Conservation (phyloP, 192 early-diverging fungal species). For the Chytriomyces confervae region DNA sequence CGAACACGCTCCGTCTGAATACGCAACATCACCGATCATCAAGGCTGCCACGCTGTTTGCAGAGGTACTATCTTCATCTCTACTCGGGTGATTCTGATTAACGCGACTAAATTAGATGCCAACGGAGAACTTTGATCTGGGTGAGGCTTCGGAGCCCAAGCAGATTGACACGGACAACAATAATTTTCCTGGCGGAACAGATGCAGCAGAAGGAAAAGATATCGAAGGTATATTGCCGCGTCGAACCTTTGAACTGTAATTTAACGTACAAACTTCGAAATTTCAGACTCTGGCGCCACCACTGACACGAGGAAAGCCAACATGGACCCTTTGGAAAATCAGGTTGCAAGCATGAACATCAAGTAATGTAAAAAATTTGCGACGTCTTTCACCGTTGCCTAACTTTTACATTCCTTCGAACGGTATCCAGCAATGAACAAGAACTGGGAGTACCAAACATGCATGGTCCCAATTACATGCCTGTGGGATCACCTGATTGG, state of each 20-base stretch:
- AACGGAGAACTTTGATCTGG: conserved; percentile 42
- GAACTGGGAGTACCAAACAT: conserved; percentile 35
- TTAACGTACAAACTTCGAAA: too few relatives aligned
- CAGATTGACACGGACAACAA: background rate
- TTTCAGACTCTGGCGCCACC: too few relatives aligned
- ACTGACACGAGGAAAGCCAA: background rate
- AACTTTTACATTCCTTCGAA: conserved; percentile 70
- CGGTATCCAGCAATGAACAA: background rate
- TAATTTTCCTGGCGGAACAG: background rate
- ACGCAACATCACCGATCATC: conserved; percentile 89
- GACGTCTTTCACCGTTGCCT: conserved; percentile 45
- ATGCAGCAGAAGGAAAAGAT: background rate
- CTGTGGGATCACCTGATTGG: conserved; percentile 57
- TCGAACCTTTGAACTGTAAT: too few relatives aligned
- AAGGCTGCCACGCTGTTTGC: background rate
- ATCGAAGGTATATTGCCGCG: too few relatives aligned
- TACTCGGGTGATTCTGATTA: background rate
- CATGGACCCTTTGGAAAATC: conserved; percentile 19
- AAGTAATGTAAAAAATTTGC: conserved; percentile 8
- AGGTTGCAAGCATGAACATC: background rate
- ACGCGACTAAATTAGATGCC: background rate
- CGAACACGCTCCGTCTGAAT: conserved; percentile 85
- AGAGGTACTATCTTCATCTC: conserved; percentile 7
- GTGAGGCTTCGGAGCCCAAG: conserved; percentile 29
- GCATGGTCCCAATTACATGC: background rate